phyloP scores from a whole-genome alignment of 306 rosid genomes.

The Calophaca sinica region DNA sequence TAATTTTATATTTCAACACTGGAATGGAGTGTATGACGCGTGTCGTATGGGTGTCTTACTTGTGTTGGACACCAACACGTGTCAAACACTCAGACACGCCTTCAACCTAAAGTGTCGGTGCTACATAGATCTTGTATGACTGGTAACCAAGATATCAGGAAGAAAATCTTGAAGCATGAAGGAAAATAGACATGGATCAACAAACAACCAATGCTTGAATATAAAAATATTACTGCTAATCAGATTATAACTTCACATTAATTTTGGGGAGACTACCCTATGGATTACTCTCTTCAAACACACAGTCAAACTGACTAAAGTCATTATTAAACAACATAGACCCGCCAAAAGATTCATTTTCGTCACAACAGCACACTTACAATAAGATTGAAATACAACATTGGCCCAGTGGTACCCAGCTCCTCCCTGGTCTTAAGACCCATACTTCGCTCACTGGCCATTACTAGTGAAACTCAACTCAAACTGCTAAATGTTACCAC shows the following conservation, averaged over 20 bases:
- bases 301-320: constrained; percentile 10
- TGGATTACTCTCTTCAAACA: constrained; percentile 2
- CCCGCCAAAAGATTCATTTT: constrained; percentile 12
- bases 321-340: neutral
- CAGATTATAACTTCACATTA: neutral
- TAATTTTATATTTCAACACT: no score
- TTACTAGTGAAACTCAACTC: neutral
- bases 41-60: no score
- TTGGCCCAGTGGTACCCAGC: neutral
- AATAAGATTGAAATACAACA: neutral
- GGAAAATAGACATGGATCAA: neutral
- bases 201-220: neutral
- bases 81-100: no score
- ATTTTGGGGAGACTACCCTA: neutral
- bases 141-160: neutral
- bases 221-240: neutral
- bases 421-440: neutral
- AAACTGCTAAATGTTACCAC: neutral
- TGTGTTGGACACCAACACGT: no score
- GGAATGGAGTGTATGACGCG: no score
- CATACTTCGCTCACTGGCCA: neutral
- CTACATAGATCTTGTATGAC: no score
- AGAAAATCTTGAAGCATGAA: neutral
- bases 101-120: no score
- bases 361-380: neutral